Evolutionary conservation across 192 early-diverging fungal species (phyloP), one percentile per base, ranked within the genome.

Genomic region (Paraglomus brasilianum): DNA sequence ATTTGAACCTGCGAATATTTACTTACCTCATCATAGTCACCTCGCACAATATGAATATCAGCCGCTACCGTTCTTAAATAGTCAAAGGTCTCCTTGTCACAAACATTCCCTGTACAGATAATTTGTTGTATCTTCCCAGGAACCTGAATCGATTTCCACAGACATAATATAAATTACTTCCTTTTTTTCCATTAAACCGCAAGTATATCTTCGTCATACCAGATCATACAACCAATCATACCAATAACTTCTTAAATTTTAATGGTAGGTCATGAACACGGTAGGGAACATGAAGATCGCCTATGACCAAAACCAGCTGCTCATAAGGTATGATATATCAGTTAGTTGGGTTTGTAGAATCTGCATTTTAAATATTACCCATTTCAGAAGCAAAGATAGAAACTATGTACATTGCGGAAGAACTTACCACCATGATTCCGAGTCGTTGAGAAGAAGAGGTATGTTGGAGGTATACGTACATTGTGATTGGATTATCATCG

Each of bases 61-160:
- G 86, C 78, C 21, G 89, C 85, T 50, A 98, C 85, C 40, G 89
- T 89, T 61, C 89, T 82, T 69, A 98, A 82, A 74, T 93, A 98
- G 58, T 96, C 93, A 73, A 88, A 86, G 0, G 90, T 93, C 36
- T 92, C 93, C 53, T 86, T 84, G 76, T 92, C 89, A 45, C 81
- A 87, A 1, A 93, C 76, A 75, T 97, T 97, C 40, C 96, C 96
- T 5, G 94, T 96, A 74, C 88, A 91, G 48, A 98, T 84, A 72
- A 97, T 94, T 74, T 92, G 89, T 75, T 96, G 92, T 69, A 98
- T 98, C 76, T 98, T 98, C 45, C 96, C 96, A 8, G 93, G 92
- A 5, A 91, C 87, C 83, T 85, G 73, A 47, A 38, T 19, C 8
- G 44, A 48, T n/a, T 24, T 36, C 24, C 40, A 44, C 6, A n/a